Conservation (phyloP, 2,329 filamentous ascomycete species). For the Metarhizium rileyi region DNA sequence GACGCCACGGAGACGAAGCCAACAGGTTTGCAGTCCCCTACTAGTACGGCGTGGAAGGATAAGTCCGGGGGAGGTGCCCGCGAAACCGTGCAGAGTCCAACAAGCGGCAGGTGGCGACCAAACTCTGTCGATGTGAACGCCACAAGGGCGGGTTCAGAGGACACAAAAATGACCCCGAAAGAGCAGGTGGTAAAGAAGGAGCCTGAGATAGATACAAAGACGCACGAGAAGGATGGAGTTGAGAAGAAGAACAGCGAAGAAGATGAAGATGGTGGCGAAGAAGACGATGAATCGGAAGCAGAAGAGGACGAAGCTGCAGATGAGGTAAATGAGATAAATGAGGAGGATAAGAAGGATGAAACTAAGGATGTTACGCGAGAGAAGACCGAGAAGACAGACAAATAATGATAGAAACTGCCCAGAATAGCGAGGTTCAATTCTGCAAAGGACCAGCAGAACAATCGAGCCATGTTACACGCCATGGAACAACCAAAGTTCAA, state of each 20-base stretch:
- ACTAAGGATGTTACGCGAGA: slow-evolving; percentile 7
- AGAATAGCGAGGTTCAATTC: not conserved
- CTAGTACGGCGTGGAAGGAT: slow-evolving; percentile 7
- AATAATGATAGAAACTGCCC: not conserved
- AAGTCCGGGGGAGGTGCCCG: not conserved
- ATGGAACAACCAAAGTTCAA: not conserved
- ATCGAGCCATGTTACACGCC: not conserved
- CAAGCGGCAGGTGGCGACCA: slow-evolving; percentile 8
- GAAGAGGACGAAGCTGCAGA: slow-evolving; percentile 16
- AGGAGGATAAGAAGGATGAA: slow-evolving; percentile 11
- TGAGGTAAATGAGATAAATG: slow-evolving; percentile 17
- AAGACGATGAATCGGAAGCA: slow-evolving; percentile 21
- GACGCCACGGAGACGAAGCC: slow-evolving; percentile 4
- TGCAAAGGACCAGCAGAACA: not conserved
- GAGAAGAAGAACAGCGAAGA: not conserved
- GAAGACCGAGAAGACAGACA: slow-evolving; percentile 4
- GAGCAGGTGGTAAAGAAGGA: slow-evolving; percentile 31
- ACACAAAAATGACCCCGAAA: slow-evolving; percentile 25
- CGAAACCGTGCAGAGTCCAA: slow-evolving; percentile 9
- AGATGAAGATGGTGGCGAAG: slow-evolving; percentile 13
- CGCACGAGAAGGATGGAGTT: not conserved
- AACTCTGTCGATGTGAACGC: slow-evolving; percentile 4
- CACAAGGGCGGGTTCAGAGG: slow-evolving; percentile 26
- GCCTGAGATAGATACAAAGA: slow-evolving; percentile 20
- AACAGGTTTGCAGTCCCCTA: slow-evolving; percentile 20